Evolutionary conservation across 148 eudicot species (phyloP).

Genomic region (Polygonum maritimum): DNA sequence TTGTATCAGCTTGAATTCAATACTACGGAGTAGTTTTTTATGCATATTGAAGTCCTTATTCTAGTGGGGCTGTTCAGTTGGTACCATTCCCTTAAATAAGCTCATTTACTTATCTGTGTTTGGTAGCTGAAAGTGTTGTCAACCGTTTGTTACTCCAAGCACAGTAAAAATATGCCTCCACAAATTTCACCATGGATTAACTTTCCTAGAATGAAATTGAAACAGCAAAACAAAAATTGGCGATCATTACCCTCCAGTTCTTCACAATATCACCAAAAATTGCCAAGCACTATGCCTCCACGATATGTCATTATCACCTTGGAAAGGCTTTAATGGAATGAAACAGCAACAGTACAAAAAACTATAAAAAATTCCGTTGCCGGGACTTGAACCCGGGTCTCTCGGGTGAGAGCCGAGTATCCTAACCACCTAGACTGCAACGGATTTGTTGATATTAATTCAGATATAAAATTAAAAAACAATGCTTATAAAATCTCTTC

Average conservation of each 20-base stretch:
- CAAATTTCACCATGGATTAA: background rate
- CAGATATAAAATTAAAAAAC: too few relatives aligned
- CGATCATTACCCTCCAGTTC: too few relatives aligned
- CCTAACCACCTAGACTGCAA: conserved; percentile 99
- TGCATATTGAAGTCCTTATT: background rate
- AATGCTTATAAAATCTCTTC: too few relatives aligned
- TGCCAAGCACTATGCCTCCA: too few relatives aligned
- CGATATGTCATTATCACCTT: too few relatives aligned
- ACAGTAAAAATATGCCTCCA: background rate
- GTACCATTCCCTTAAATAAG: too few relatives aligned
- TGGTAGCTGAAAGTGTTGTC: too few relatives aligned
- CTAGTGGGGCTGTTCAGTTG: background rate
- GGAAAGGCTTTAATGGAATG: too few relatives aligned
- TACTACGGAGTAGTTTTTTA: background rate
- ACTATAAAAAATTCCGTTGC: conserved; percentile 50
- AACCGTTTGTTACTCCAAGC: too few relatives aligned
- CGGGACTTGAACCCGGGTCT: conserved; percentile 99
- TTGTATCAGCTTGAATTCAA: background rate
- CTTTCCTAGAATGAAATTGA: background rate
- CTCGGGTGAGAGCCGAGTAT: conserved; percentile 99
- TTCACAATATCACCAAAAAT: too few relatives aligned
- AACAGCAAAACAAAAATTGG: background rate
- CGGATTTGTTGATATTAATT: conserved; percentile 25
- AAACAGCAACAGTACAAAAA: too few relatives aligned
- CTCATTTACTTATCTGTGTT: background rate